Evolutionary conservation across 2,329 filamentous ascomycete genomes (phyloP), one percentile per base, ranked within the genome.

Genomic region (Trichoderma afroharzianum): DNA sequence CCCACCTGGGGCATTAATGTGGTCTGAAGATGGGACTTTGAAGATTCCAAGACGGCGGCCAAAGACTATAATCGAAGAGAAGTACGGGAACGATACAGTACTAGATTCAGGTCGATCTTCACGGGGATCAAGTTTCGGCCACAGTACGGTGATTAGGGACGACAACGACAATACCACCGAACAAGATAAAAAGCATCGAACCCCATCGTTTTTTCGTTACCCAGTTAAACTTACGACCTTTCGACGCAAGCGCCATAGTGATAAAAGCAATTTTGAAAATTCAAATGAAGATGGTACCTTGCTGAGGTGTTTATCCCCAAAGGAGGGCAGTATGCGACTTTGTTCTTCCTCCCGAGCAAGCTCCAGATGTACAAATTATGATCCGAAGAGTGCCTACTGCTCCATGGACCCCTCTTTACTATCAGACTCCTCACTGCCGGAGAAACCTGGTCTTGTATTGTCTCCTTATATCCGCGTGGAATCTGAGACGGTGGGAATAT

Each of bases 401-500:
- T 43, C 55, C 12, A 43, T 50, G n/a, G 39, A 32, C 9, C 21
- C 8, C 2, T 24, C 61, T 4, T 14, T 26, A 26, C 6, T 57
- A 33, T 28, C 61, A 12, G 6, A 15, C 12, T 9, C 9, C 3
- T 30, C 50, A 7, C 15, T 47, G 4, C 26, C 26, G 21, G 57
- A 55, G 6, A 28, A 33, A 50, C 71, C 24, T 53, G 18, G 30
- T 11, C 74, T 66, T 66, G 76, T 86, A 6, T 76, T 87, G 15
- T 78, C 81, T 6, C 86, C 85, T 5, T 78, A 79, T 32, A 79
- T 88, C 28, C 76, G 78, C 18, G 81, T 86, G 28, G 85, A 81
- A 0, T 81, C 85, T 1, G 84, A 86, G 63, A 76, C 79, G 6
- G 78, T 77, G 6, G 76, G 79, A 1, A 75, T 84, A 1, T 77